A percentile compares a stretch with the other conserved stretches of the same genome.
These are phyloP conservation scores for Phialophora verrucosa DNA, from an alignment of 2,329 filamentous ascomycete genomes.

Conservation along the genomic window DNA sequence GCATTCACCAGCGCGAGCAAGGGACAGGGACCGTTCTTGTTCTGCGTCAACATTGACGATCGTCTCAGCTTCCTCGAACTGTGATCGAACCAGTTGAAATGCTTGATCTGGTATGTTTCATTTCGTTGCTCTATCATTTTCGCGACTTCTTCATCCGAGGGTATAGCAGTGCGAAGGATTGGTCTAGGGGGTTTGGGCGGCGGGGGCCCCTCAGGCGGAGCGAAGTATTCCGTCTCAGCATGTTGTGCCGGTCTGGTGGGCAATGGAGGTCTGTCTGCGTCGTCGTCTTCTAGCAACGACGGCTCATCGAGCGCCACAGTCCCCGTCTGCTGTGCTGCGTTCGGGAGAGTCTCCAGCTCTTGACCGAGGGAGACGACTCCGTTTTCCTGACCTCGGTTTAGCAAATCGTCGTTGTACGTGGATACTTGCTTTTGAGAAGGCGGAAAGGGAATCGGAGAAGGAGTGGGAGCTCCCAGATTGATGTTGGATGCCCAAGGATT, in stretches of 20 bases:
- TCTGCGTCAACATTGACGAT: constrained; percentile 91
- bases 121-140: constrained; percentile 55
- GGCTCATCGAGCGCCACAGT: constrained; percentile 23
- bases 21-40: constrained; percentile 92
- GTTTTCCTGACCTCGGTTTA: constrained; percentile 33
- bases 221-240: constrained; percentile 26
- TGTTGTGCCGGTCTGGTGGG: constrained; percentile 21
- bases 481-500: constrained; percentile 36
- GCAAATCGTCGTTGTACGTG: constrained; percentile 32
- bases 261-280: constrained; percentile 34
- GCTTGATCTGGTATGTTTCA: constrained; percentile 93
- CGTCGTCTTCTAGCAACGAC: constrained; percentile 36
- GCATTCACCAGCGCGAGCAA: constrained; percentile 92
- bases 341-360: constrained; percentile 30
- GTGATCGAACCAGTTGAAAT: constrained; percentile 81
- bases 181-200: constrained; percentile 33
- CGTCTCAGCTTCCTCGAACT: constrained; percentile 67
- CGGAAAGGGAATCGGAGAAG: constrained; percentile 33
- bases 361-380: constrained; percentile 30
- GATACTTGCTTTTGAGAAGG: constrained; percentile 35
- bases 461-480: constrained; percentile 20
- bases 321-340: constrained; percentile 17
- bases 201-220: constrained; percentile 29
- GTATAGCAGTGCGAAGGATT: constrained; percentile 26
- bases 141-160: constrained; percentile 43